A percentile compares a stretch with the other conserved stretches of the same genome.
Conservation (phyloP, 306 rosid species). For the Quercus engelmannii region DNA sequence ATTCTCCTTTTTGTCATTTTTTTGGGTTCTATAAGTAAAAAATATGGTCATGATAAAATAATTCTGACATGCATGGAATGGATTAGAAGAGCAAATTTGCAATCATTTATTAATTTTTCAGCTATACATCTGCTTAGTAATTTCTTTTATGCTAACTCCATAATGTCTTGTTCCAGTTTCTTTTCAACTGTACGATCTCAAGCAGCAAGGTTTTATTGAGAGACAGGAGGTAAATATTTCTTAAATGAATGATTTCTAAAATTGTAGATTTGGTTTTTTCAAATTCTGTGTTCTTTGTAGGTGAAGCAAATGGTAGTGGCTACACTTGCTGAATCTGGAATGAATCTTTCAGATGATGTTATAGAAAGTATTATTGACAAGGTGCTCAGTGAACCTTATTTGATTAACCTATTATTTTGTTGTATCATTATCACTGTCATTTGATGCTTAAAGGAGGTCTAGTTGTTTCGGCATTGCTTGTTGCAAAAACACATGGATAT, state of each 20-base stretch:
- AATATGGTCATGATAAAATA: not conserved
- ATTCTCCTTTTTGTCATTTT: too few species aligned
- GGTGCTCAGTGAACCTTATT: constrained; percentile 40
- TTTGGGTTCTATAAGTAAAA: not conserved
- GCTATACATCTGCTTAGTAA: not conserved
- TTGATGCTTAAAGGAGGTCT: not conserved
- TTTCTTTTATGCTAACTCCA: not conserved
- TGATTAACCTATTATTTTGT: not conserved
- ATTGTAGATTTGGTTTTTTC: constrained; percentile 1
- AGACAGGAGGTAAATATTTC: constrained; percentile 80
- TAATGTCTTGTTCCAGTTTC: constrained; percentile 64
- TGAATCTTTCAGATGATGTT: constrained; percentile 95
- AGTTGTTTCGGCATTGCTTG: not conserved
- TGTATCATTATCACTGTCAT: not conserved
- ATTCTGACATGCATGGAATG: not conserved
- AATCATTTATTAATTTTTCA: constrained; percentile 9
- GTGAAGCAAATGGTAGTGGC: constrained; percentile 99
- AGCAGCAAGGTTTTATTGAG: constrained; percentile 97
- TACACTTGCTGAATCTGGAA: constrained; percentile 97
- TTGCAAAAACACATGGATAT: not conserved
- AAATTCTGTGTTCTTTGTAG: constrained; percentile 31
- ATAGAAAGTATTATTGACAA: constrained; percentile 98
- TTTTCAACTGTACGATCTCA: constrained; percentile 95
- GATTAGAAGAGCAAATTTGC: not conserved
- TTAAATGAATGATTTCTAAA: not conserved